Percentiles rank a stretch among this genome's conserved stretches.
These are phyloP conservation scores for Kwoniella sp. DNA, from an alignment of 768 basidiomycete genomes.

Conservation along the genomic window DNA sequence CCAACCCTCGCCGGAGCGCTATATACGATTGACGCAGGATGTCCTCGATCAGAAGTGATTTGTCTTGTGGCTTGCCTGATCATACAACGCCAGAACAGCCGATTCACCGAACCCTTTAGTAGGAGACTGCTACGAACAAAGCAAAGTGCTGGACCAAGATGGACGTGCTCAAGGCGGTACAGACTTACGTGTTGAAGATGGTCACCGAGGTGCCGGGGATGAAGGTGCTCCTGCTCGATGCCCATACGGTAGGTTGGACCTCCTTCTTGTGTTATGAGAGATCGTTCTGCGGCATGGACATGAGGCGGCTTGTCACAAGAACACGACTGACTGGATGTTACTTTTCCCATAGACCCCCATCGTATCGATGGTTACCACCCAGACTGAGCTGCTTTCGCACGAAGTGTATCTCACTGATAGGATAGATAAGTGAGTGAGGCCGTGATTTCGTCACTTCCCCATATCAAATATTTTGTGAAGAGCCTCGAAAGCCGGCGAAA, in stretches of 20 bases:
- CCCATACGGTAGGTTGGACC: slow-evolving; percentile 73
- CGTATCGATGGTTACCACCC: slow-evolving; percentile 89
- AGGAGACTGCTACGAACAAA: neutral
- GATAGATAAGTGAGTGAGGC: slow-evolving; percentile 81
- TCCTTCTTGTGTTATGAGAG: slow-evolving; percentile 13
- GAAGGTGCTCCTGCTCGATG: slow-evolving; percentile 93
- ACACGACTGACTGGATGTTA: neutral
- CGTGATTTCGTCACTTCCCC: no score
- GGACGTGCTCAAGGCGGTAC: slow-evolving; percentile 95
- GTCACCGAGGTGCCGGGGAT: slow-evolving; percentile 81
- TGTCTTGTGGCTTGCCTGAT: no score
- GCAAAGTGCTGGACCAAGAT: slow-evolving; percentile 59
- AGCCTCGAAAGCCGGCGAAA: no score
- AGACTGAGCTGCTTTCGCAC: slow-evolving; percentile 86
- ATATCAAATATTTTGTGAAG: no score
- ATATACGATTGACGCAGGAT: no score
- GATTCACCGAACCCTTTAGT: no score
- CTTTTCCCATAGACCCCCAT: slow-evolving; percentile 80
- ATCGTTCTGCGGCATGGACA: no score
- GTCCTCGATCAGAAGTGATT: no score
- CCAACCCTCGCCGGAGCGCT: neutral
- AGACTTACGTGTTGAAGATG: slow-evolving; percentile 88
- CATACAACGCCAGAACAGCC: no score
- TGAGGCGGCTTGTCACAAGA: neutral
- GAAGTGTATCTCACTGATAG: slow-evolving; percentile 98